These are phyloP conservation scores for Neurospora sp. DNA, from an alignment of 495 filamentous ascomycete genomes.

Conservation along the genomic window DNA sequence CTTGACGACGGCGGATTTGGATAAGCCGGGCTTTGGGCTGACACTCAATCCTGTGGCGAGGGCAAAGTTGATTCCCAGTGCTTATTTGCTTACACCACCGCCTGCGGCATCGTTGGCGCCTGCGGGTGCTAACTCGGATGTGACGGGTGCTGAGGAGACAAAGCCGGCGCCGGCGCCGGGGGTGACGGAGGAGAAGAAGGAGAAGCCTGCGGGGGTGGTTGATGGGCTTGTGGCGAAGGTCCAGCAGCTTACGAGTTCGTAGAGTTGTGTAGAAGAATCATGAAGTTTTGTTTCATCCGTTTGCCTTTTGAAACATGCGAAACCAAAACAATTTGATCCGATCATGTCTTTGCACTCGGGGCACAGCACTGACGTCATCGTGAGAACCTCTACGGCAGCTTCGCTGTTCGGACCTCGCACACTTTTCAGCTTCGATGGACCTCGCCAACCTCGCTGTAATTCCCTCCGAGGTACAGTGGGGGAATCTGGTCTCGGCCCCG, in stretches of 20 bases:
- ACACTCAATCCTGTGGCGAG: constrained; percentile 73
- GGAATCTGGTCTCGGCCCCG: background rate
- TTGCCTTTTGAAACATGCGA: background rate
- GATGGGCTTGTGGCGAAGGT: constrained; percentile 12
- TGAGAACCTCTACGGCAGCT: background rate
- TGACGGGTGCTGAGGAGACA: constrained; percentile 3
- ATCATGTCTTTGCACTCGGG: background rate
- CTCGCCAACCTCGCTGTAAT: constrained; percentile 19
- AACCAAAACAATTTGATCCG: background rate
- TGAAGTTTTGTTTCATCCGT: background rate
- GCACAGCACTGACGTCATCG: background rate
- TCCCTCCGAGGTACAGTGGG: constrained; percentile 13
- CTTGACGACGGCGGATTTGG: constrained; percentile 63
- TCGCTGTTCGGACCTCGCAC: background rate
- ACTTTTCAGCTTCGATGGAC: background rate
- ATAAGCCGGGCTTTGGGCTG: constrained; percentile 86
- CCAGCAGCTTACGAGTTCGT: constrained; percentile 5
- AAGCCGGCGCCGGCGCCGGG: constrained; percentile 3
- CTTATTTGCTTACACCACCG: constrained; percentile 60
- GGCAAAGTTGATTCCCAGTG: constrained; percentile 58
- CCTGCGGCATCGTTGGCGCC: constrained; percentile 48
- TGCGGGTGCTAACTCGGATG: constrained; percentile 10
- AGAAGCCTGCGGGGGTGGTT: constrained; percentile 12
- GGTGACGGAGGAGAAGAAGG: constrained; percentile 6
- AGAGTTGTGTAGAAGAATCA: background rate